Base-by-base conservation (phyloP, 306 rosid genomes). In the Cajanus cajan region DNA sequence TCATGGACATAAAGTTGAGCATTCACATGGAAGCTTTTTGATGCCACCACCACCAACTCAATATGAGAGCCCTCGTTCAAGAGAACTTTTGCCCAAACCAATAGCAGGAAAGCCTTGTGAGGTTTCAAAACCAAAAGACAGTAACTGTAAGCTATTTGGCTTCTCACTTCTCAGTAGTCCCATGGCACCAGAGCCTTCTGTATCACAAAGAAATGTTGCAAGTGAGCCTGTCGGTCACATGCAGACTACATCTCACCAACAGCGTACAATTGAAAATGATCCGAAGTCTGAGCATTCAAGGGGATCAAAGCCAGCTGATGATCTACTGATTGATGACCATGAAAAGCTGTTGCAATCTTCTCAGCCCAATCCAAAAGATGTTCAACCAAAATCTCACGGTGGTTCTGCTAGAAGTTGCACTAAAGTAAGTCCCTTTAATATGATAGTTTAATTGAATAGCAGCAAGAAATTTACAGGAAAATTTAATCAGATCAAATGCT, bases 371-470 rank as follows among this genome's bases (percentile, higher is more conserved):
- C 10, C 21, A 18, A 85, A 80, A 81, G 98, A 88, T 78, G 87
- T 70, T 80, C 97, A 87, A 68, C 80, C 73, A 40, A 93, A 90
- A 76, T 31, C 82, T 16, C 88, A 76, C 40, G 67, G 76, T 69
- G 82, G 88, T 75, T 91, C 97, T 68, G 80, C 90, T 28, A 91
- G 99, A 88, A 93, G 98, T 79, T 93, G 98, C 84, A 95, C 98
- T 9, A 93, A 95, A 90, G 99, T 90, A 87, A 51, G 86, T 0
- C 37, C 8, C 25, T 74, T 39, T 6, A 15, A 37, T 34, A 0
- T 71, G 3, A 0, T 33, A 36, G 51, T 64, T 77, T 61, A 31
- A 15, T 18, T n/a, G 21, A 19, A 39, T 71, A 31, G 7, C 44
- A 8, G 59, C 34, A 7, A 13, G 73, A 76, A 65, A 21, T 63